These are phyloP conservation scores for Schizochytrium sp. DNA, from an alignment of 108 stramenopile genomes.

Conservation along the genomic window DNA sequence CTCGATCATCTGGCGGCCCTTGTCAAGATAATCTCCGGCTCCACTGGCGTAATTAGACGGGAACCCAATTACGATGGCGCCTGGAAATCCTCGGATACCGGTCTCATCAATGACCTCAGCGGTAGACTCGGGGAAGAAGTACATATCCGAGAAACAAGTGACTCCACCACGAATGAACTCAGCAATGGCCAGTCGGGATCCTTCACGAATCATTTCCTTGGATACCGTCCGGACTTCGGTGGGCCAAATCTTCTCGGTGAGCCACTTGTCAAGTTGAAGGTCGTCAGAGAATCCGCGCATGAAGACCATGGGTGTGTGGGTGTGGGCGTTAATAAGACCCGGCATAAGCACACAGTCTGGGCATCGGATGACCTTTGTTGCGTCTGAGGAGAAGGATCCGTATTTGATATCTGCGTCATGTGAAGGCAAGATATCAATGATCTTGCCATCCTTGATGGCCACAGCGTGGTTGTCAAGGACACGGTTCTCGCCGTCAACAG, in stretches of 20 bases:
- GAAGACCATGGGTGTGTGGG: slow-evolving; percentile 58
- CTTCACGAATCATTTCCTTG: slow-evolving; percentile 24
- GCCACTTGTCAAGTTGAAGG: slow-evolving; percentile 57
- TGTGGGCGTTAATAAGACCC: slow-evolving; percentile 65
- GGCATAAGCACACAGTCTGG: slow-evolving; percentile 61
- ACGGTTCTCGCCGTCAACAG: slow-evolving; percentile 30
- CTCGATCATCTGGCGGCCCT: slow-evolving; percentile 20
- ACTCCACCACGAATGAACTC: slow-evolving; percentile 61
- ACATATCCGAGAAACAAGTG: slow-evolving; percentile 64
- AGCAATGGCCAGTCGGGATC: slow-evolving; percentile 28
- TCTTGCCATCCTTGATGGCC: slow-evolving; percentile 51
- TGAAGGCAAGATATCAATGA: slow-evolving; percentile 58
- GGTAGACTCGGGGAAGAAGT: slow-evolving; percentile 59
- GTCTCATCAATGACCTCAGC: slow-evolving; percentile 48
- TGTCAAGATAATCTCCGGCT: slow-evolving; percentile 42
- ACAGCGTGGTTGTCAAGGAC: slow-evolving; percentile 62
- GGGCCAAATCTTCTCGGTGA: slow-evolving; percentile 60
- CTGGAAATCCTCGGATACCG: slow-evolving; percentile 58
- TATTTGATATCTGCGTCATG: slow-evolving; percentile 9
- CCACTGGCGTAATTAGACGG: slow-evolving; percentile 27
- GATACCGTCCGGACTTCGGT: slow-evolving; percentile 48
- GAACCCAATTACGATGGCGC: slow-evolving; percentile 57
- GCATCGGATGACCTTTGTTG: neutral
- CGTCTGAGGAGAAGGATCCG: slow-evolving; percentile 25
- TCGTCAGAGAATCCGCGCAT: slow-evolving; percentile 66